Base-by-base conservation (phyloP, 768 basidiomycete species). In the Leccinum olivaceopallidum region DNA sequence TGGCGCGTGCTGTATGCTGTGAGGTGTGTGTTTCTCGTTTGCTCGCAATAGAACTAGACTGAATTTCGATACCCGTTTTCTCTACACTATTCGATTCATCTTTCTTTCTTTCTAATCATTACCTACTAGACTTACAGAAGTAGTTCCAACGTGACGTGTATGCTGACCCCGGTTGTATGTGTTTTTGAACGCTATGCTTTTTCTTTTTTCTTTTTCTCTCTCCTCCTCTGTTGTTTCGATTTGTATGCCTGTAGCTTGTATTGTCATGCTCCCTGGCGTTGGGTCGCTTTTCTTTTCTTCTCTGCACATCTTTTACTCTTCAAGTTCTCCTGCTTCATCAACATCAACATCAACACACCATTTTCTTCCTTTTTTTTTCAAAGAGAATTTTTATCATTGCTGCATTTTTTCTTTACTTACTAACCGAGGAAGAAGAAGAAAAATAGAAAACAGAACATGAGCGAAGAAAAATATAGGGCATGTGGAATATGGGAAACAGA, bases 171-270 rank as follows among this genome's bases (percentile, higher is more conserved):
- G 5, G 44, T 47, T 47, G 53, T 44, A 60, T 72, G 63, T 65
- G 62, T 70, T 57, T 61, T 47, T 58, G 64, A 66, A 63, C 61
- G 34, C n/a, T 65, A 67, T 71, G 67, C 55, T 65, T 57, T 65
- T n/a, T 42, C 4, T 54, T n/a, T 57, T 39, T 55, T 69, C 60
- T 47, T 47, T 20, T 47, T 22, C 20, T 47, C 12, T 47, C 42
- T 42, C n/a, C n/a, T 47, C 44, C 44, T 47, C 20, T 20, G n/a
- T 47, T 47, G n/a, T 47, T 6, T 47, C 44, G 44, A 57, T 42
- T 65, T 72, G 69, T 74, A 70, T 73, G 64, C 63, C 55, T 70
- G 61, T 73, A 72, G 64, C 65, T 62, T 64, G 63, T 69, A 69
- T 57, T 66, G 56, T 54, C 56, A 56, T 42, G 36, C 55, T 37